phyloP scores from a whole-genome alignment of 2,329 filamentous ascomycete species.

The Zymoseptoria crescenta region DNA sequence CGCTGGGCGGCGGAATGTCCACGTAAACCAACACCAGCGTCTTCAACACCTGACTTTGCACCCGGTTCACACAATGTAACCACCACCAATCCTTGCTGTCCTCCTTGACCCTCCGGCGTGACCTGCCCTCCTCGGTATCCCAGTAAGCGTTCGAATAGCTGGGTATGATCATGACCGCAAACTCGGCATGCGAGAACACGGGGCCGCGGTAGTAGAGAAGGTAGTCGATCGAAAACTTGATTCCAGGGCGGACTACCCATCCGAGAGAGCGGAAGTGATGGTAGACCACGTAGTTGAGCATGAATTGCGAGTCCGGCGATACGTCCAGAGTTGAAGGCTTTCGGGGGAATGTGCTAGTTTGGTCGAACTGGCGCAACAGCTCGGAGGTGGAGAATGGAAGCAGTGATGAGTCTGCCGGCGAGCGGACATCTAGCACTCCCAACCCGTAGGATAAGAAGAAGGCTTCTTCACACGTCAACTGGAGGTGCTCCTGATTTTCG shows the following conservation, averaged over 20 bases:
- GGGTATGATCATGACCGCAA: constrained; percentile 76
- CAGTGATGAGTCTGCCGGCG: constrained; percentile 12
- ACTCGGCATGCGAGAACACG: constrained; percentile 91
- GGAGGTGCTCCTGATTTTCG: constrained; percentile 70
- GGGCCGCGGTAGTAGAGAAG: constrained; percentile 90
- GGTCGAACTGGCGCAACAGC: constrained; percentile 50
- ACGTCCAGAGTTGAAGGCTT: constrained; percentile 53
- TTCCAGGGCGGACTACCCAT: constrained; percentile 85
- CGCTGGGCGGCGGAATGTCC: constrained; percentile 65
- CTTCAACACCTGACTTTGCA: constrained; percentile 84
- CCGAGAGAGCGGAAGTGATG: constrained; percentile 94
- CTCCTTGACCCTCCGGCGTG: constrained; percentile 42
- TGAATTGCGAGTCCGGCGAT: constrained; percentile 70
- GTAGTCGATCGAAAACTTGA: constrained; percentile 93
- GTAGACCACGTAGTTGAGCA: constrained; percentile 81
- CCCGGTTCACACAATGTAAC: constrained; percentile 83
- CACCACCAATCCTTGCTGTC: constrained; percentile 60
- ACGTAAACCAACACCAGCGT: constrained; percentile 85
- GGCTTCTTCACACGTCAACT: constrained; percentile 80
- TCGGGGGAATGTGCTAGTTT: constrained; percentile 37
- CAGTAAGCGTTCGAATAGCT: constrained; percentile 71
- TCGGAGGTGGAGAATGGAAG: constrained; percentile 35
- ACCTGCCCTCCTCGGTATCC: constrained; percentile 42
- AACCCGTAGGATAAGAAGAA: constrained; percentile 83
- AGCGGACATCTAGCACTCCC: constrained; percentile 61